Conservation (phyloP, 768 basidiomycete genomes). For the Chalciporus sphaerocephalus region DNA sequence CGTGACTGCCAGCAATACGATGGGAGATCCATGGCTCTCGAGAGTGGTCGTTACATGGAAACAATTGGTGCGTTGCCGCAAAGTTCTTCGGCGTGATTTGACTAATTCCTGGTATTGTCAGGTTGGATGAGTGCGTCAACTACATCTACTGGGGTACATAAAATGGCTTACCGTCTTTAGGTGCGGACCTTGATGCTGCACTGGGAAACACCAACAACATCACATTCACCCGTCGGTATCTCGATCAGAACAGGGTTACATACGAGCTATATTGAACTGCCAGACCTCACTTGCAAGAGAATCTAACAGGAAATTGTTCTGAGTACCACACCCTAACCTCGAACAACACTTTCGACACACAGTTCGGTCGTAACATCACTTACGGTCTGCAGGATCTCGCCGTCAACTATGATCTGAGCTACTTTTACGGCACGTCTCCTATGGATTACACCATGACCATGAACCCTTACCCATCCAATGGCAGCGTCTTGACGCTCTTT, state of each 20-base stretch:
- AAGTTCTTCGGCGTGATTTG: background rate
- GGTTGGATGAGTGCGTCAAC: constrained; percentile 59
- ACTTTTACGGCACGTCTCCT: constrained; percentile 68
- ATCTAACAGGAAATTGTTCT: background rate
- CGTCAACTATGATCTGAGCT: constrained; percentile 55
- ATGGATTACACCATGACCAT: constrained; percentile 68
- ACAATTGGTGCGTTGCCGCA: constrained; percentile 65
- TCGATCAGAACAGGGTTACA: constrained; percentile 76
- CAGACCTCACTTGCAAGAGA: background rate
- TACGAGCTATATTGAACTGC: constrained; percentile 51
- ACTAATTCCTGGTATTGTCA: background rate
- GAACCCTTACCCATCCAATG: constrained; percentile 57
- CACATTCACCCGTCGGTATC: constrained; percentile 65
- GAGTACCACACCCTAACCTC: constrained; percentile 63
- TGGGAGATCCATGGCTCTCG: constrained; percentile 70
- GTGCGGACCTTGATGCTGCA: constrained; percentile 43
- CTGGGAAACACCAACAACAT: constrained; percentile 43
- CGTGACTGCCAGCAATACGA: constrained; percentile 74
- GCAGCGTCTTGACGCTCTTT: constrained; percentile 58
- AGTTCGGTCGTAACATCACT: constrained; percentile 49
- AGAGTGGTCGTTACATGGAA: constrained; percentile 90
- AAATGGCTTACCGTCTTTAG: constrained; percentile 23
- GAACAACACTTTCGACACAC: constrained; percentile 60
- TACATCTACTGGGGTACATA: background rate
- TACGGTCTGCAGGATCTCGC: constrained; percentile 45